Conservation (phyloP, 1,139 yeast species). For the Spathaspora sp. region DNA sequence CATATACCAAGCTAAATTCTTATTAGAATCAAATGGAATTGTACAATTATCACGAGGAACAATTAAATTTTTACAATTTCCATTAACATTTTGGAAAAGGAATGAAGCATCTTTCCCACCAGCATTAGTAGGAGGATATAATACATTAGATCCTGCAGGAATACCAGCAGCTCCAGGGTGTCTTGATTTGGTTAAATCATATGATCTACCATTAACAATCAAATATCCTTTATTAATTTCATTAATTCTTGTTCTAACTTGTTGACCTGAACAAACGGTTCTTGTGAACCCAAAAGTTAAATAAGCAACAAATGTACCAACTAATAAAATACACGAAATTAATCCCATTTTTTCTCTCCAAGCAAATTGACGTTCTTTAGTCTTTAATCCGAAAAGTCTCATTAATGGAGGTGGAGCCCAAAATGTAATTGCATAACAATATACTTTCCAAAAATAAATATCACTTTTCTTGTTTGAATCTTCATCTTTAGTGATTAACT, state of each 20-base stretch:
- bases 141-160: conserved; percentile 60
- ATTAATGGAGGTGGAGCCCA: conserved; percentile 88
- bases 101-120: conserved; percentile 91
- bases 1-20: conserved; percentile 90
- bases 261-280: conserved; percentile 68
- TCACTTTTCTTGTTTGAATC: conserved; percentile 20
- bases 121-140: conserved; percentile 83
- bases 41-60: conserved; percentile 68
- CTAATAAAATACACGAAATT: conserved; percentile 66
- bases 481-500: conserved; percentile 10
- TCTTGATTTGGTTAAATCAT: conserved; percentile 63
- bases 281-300: conserved; percentile 89
- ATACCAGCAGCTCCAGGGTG: conserved; percentile 87
- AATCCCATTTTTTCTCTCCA: conserved; percentile 96
- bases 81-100: conserved; percentile 92
- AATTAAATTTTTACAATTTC: conserved; percentile 82
- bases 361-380: conserved; percentile 83
- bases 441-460: conserved; percentile 74
- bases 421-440: conserved; percentile 77
- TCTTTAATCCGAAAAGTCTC: conserved; percentile 71
- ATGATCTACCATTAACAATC: conserved; percentile 80
- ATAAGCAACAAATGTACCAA: conserved; percentile 81
- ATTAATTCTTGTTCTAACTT: conserved; percentile 54
- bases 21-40: conserved; percentile 64
- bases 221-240: conserved; percentile 61